These are phyloP conservation scores for Gnaphalium uliginosum DNA, from an alignment of 129 eudicot species.

Conservation along the genomic window DNA sequence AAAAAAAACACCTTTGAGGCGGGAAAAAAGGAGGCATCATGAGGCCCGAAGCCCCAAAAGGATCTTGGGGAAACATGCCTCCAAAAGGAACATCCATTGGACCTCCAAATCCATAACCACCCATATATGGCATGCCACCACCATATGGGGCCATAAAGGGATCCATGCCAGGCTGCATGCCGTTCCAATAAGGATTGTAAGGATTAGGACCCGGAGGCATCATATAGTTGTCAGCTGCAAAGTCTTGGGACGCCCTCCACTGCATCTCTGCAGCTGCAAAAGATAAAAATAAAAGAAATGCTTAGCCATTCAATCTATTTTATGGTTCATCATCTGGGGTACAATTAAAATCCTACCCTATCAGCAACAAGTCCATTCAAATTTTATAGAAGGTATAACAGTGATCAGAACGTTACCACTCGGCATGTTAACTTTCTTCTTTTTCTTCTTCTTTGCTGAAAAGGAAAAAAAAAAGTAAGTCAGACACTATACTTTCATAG, in stretches of 20 bases:
- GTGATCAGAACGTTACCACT: conserved; percentile 45
- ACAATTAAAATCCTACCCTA: not conserved
- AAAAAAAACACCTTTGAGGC: conserved; percentile 66
- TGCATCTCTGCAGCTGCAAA: conserved; percentile 83
- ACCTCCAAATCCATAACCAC: conserved; percentile 60
- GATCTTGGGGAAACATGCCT: conserved; percentile 72
- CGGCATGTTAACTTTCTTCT: conserved; percentile 70
- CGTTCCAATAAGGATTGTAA: conserved; percentile 72
- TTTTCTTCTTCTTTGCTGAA: conserved; percentile 93
- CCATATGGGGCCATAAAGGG: conserved; percentile 60
- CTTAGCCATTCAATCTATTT: not conserved
- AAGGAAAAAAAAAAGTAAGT: conserved; percentile 15
- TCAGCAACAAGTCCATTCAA: not conserved
- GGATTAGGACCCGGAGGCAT: conserved; percentile 72
- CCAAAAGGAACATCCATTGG: conserved; percentile 79
- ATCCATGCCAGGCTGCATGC: conserved; percentile 77
- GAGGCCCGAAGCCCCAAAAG: conserved; percentile 59
- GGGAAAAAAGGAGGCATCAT: conserved; percentile 76
- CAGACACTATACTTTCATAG: not conserved
- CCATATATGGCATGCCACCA: conserved; percentile 58
- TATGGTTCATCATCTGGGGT: not conserved
- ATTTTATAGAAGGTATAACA: not conserved
- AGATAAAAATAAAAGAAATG: conserved; percentile 1
- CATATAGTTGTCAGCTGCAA: conserved; percentile 70
- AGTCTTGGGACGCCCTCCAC: conserved; percentile 72